Conservation (phyloP, 1,139 yeast genomes). For the Candida dubliniensis region DNA sequence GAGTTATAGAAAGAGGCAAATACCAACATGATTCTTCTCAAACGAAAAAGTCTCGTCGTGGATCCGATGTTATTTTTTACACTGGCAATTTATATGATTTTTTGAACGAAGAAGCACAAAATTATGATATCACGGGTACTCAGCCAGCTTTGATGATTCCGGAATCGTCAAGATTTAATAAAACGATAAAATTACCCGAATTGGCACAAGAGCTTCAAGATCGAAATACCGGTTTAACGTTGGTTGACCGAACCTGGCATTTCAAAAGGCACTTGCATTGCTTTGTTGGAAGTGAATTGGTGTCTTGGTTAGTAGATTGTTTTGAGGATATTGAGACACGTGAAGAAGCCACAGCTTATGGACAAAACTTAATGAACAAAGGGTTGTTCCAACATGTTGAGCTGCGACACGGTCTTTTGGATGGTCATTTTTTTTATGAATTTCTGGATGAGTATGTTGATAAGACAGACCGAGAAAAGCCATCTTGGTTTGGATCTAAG, state of each 20-base stretch:
- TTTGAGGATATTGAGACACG: conserved; percentile 77
- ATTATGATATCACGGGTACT: conserved; percentile 36
- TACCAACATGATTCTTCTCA: conserved; percentile 42
- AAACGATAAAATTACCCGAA: conserved; percentile 34
- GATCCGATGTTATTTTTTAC: conserved; percentile 80
- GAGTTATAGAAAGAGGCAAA: conserved; percentile 62
- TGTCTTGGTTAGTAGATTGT: conserved; percentile 77
- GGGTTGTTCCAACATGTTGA: conserved; percentile 82
- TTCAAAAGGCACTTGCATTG: conserved; percentile 76
- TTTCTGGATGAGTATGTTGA: conserved; percentile 58
- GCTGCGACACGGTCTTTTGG: conserved; percentile 76
- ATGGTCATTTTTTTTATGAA: conserved; percentile 90
- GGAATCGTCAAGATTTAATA: conserved; percentile 38
- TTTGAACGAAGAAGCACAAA: conserved; percentile 39
- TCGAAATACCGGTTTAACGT: conserved; percentile 51
- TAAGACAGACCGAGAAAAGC: conserved; percentile 22
- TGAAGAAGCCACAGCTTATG: conserved; percentile 80
- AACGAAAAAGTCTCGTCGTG: conserved; percentile 44
- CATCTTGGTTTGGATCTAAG: conserved; percentile 36
- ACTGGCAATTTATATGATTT: conserved; percentile 82
- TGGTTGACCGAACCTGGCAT: conserved; percentile 90
- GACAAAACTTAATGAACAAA: conserved; percentile 69
- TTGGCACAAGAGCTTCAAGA: conserved; percentile 71
- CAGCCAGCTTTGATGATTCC: conserved; percentile 38
- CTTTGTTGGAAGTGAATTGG: conserved; percentile 83